Evolutionary conservation across 1,284 basidiomycete genomes (phyloP).

Genomic region (Cryptococcus maquisensis): DNA sequence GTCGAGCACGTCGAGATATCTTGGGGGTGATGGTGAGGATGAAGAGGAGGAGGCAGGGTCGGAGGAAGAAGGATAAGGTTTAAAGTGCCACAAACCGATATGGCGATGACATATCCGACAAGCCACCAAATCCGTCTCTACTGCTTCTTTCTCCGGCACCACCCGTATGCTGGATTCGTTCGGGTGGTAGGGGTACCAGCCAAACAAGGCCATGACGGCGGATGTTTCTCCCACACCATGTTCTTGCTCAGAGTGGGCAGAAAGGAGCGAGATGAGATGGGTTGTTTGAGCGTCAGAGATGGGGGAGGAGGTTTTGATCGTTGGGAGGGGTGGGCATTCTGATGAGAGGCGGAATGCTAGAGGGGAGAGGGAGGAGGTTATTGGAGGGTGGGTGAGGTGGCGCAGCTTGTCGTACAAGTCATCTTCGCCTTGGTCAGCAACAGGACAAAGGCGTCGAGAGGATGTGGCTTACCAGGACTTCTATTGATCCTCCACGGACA

Average conservation of each 20-base stretch:
- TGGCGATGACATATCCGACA: slow-evolving; percentile 37
- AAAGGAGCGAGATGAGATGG: neutral
- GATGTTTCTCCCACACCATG: slow-evolving; percentile 10
- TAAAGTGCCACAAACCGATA: slow-evolving; percentile 36
- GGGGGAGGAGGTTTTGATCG: neutral
- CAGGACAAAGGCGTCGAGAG: neutral
- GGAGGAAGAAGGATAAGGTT: neutral
- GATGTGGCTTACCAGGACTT: slow-evolving; percentile 17
- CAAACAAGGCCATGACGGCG: slow-evolving; percentile 30
- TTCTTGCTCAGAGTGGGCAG: neutral
- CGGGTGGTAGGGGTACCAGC: slow-evolving; percentile 39
- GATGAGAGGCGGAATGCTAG: slow-evolving; percentile 19
- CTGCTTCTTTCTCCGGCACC: neutral
- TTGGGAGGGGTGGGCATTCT: slow-evolving; percentile 9
- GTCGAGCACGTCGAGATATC: slow-evolving; percentile 22
- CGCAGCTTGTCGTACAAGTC: slow-evolving; percentile 20
- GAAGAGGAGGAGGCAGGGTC: neutral
- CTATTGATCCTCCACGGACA: slow-evolving; percentile 29
- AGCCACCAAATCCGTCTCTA: slow-evolving; percentile 30
- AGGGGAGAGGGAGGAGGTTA: slow-evolving; percentile 19
- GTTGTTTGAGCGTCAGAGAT: neutral
- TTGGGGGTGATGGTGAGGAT: neutral
- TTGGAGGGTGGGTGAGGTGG: slow-evolving; percentile 23
- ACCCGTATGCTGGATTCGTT: slow-evolving; percentile 6
- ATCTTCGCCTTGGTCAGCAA: slow-evolving; percentile 6